Evolutionary conservation across 1,284 basidiomycete genomes (phyloP), one percentile per base, ranked within the genome.

Genomic region (Fomitopsis pinicola): DNA sequence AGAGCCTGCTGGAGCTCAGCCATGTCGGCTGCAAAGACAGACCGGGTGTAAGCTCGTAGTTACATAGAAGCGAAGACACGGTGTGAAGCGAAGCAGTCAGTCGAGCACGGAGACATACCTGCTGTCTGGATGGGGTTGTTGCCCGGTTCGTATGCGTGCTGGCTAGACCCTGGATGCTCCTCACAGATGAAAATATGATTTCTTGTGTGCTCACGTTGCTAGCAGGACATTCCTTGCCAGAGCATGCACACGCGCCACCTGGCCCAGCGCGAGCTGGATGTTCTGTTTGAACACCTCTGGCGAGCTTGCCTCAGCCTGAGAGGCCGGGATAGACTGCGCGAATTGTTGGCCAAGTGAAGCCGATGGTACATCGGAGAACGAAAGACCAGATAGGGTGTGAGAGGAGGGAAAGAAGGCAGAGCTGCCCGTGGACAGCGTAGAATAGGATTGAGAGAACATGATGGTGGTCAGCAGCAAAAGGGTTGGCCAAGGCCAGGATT

Each of bases 221-320:
- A 71, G 68, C n/a, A 84, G 68, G 5, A 80, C 77, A 52, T 72
- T 76, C 45, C 77, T 72, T 0, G 83, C 80, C 2, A 81, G 68
- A 8, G 67, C 69, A 62, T 82, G 82, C 3, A 85, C 69, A 19
- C 77, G 70, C 3, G 72, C 63, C 3, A 84, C 73, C n/a, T 80
- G 77, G 38, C 77, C 74, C 42, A 80, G 78, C 0, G 78, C 75
- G 22, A 80, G 57, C 55, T 78, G 76, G 7, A 86, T 74, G 68
- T 83, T 85, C 52, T 81, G 79, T 63, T 80, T 83, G 76, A 87
- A 85, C 14, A 77, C 64, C 42, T 80, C 80, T 1, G 82, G 80
- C 26, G 84, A 83, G 66, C 82, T 85, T 8, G 76, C 78, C 62
- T 86, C 85, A 2, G 76, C 78, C 62, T 86, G 84, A 4, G 61